Conservation (phyloP, 1,139 yeast genomes). For the Pichia sp. region DNA sequence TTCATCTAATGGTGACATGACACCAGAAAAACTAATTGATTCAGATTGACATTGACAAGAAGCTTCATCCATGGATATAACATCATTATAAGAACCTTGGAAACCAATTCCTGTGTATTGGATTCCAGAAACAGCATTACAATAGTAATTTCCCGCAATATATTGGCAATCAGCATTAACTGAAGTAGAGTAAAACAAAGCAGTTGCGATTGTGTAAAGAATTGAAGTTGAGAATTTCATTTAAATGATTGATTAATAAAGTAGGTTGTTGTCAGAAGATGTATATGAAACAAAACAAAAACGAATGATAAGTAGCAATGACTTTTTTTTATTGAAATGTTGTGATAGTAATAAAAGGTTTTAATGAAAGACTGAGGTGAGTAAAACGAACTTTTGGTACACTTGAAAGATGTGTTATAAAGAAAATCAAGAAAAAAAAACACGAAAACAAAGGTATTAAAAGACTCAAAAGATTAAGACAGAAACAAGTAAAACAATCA, state of each 20-base stretch:
- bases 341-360: background rate
- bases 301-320: no score
- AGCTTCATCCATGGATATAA: constrained; percentile 61
- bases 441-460: background rate
- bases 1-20: constrained; percentile 77
- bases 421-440: background rate
- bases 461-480: no score
- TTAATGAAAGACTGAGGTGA: constrained; percentile 14
- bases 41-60: constrained; percentile 56
- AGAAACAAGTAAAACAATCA: no score
- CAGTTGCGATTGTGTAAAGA: constrained; percentile 30
- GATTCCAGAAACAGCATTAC: constrained; percentile 62
- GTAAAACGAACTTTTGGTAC: background rate
- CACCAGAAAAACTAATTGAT: constrained; percentile 57
- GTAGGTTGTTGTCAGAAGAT: background rate
- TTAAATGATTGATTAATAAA: no score
- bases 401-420: background rate
- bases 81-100: constrained; percentile 70
- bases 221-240: constrained; percentile 25
- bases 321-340: no score
- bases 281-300: background rate
- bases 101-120: constrained; percentile 69
- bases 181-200: constrained; percentile 27
- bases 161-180: constrained; percentile 39
- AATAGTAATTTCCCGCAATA: constrained; percentile 74